Conservation (phyloP, 805 yeast genomes). For the Deakozyma indianensis region DNA sequence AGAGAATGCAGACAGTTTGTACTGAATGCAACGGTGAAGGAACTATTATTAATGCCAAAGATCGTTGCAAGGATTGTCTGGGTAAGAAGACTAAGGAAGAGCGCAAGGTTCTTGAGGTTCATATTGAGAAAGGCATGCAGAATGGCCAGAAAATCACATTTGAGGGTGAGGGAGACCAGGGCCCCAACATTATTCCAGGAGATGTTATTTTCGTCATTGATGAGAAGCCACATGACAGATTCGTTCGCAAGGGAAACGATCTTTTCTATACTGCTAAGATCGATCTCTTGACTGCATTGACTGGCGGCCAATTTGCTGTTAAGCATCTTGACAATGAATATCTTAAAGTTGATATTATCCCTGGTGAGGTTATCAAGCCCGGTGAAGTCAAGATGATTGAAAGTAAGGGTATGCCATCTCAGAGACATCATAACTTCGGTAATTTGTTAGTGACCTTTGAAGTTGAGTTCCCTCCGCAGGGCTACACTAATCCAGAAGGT, state of each 20-base stretch:
- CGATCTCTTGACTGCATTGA: constrained; percentile 85
- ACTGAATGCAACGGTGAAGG: constrained; percentile 88
- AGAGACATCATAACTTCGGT: constrained; percentile 78
- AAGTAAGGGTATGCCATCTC: constrained; percentile 96
- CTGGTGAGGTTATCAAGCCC: constrained; percentile 90
- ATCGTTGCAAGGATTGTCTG: constrained; percentile 71
- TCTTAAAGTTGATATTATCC: constrained; percentile 65
- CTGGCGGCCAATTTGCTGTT: constrained; percentile 85
- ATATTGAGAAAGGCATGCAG: constrained; percentile 93
- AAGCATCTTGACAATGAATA: constrained; percentile 88
- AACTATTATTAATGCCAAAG: constrained; percentile 72
- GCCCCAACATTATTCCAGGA: constrained; percentile 89
- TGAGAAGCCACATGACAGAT: constrained; percentile 73
- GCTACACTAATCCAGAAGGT: constrained; percentile 55
- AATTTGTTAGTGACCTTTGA: constrained; percentile 74
- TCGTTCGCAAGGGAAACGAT: constrained; percentile 83
- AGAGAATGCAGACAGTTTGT: constrained; percentile 92
- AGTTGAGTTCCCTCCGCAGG: constrained; percentile 70
- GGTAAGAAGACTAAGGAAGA: constrained; percentile 83
- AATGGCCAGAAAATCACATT: constrained; percentile 85
- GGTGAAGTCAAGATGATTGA: constrained; percentile 68
- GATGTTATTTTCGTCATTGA: constrained; percentile 87
- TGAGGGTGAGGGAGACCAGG: constrained; percentile 95
- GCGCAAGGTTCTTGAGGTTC: constrained; percentile 87
- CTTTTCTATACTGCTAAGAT: constrained; percentile 72